Base-by-base conservation (phyloP, 352 stramenopile species). In the Aphanomyces stellatus region DNA sequence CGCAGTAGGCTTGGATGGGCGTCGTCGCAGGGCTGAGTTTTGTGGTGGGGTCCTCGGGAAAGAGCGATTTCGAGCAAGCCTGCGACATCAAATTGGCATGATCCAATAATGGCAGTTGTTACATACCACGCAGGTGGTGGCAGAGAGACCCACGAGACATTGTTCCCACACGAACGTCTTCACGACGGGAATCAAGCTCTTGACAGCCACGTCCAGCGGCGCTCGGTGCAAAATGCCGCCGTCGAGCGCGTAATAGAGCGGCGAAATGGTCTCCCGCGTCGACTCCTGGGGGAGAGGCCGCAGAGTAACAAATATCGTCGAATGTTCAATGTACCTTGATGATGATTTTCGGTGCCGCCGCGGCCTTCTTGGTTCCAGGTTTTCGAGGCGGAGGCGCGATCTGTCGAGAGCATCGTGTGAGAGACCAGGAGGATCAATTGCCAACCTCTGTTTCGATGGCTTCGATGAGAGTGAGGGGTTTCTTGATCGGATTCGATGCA, bases 271-370 rank as follows among this genome's bases (percentile, higher is more conserved):
- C 2, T 64, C 55, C 11, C 37, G 22, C 17, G 34, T 31, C 15
- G 55, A 24, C 22, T 43, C 35, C 55, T 64, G 43, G 4, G 15
- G 13, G 3, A n/a, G n/a, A n/a, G n/a, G n/a, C n/a, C n/a, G n/a
- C n/a, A n/a, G n/a, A n/a, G n/a, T n/a, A n/a, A n/a, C n/a, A n/a
- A n/a, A n/a, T n/a, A n/a, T n/a, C n/a, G n/a, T n/a, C n/a, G n/a
- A n/a, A n/a, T n/a, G n/a, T n/a, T n/a, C n/a, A n/a, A 30, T n/a
- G 49, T 46, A 64, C 55, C 27, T 64, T 64, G 55, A 64, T 64
- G 55, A 25, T 11, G 15, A 51, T 24, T 37, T 33, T 51, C 19
- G 55, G n/a, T 17, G n/a, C 30, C 2, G 30, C 2, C 0, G 55
- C 53, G 7, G 53, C 33, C 35, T 64, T 64, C 33, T 24, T 49